phyloP scores from a whole-genome alignment of 192 early-diverging fungal genomes.

The Gonapodya prolifera region DNA sequence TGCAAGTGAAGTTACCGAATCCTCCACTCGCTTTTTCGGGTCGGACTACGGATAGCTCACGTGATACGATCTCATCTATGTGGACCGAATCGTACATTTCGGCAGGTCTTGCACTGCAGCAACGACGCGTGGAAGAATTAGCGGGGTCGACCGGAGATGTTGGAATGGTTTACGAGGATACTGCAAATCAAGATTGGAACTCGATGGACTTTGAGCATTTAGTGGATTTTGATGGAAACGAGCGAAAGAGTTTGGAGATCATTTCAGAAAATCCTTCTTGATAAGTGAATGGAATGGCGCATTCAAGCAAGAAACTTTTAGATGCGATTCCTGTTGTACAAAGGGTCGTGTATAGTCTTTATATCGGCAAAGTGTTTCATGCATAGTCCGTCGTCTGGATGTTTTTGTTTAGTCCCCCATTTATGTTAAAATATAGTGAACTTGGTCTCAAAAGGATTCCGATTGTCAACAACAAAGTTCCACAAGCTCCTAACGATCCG shows the following conservation, averaged over 20 bases:
- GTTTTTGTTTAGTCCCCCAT: no score
- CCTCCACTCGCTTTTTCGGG: background rate
- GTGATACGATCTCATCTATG: background rate
- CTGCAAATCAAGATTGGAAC: background rate
- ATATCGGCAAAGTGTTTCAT: no score
- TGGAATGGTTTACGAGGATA: background rate
- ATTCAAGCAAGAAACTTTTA: background rate
- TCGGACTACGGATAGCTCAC: background rate
- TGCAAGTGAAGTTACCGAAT: background rate
- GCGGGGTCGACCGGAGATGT: no score
- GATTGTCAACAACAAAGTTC: no score
- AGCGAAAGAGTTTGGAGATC: background rate
- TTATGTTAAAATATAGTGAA: no score
- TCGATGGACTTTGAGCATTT: background rate
- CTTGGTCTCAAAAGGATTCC: no score
- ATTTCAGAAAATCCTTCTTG: background rate
- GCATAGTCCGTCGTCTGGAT: no score
- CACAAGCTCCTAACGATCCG: no score
- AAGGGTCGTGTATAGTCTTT: no score
- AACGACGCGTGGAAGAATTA: background rate
- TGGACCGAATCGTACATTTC: background rate
- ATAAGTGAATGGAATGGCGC: background rate
- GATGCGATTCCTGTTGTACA: no score
- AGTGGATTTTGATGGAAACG: background rate
- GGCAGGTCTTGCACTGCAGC: background rate